Percentiles rank a stretch among this genome's conserved stretches.
phyloP scores from a whole-genome alignment of 2,329 filamentous ascomycete species.

The Cordyceps sp. region DNA sequence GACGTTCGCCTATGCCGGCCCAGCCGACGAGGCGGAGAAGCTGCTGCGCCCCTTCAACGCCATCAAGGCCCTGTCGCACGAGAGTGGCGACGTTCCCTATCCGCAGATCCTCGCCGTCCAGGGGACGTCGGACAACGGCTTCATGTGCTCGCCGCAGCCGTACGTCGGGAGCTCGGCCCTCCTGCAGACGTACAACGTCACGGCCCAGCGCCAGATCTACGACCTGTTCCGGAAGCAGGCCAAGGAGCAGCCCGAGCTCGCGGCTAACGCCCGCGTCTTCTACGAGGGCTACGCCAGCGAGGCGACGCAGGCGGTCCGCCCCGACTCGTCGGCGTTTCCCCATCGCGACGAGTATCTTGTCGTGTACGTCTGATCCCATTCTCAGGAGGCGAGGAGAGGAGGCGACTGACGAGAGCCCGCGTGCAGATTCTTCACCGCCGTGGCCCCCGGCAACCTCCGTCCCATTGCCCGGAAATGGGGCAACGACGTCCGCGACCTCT shows the following conservation, averaged over 20 bases:
- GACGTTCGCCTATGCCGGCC: slow-evolving; percentile 9
- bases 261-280: slow-evolving; percentile 3
- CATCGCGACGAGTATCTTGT: slow-evolving; percentile 5
- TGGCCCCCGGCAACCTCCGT: slow-evolving; percentile 4
- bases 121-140: slow-evolving; percentile 1
- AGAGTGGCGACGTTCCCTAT: slow-evolving; percentile 6
- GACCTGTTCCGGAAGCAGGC: slow-evolving; percentile 5
- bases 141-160: not conserved
- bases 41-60: slow-evolving; percentile 7
- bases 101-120: slow-evolving; percentile 3
- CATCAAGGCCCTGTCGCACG: slow-evolving; percentile 3
- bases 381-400: not conserved
- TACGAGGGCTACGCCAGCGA: slow-evolving; percentile 11
- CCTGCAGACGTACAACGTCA: slow-evolving; percentile 9
- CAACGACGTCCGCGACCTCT: slow-evolving; percentile 1
- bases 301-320: slow-evolving; percentile 2
- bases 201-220: slow-evolving; percentile 8
- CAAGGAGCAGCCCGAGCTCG: slow-evolving; percentile 2
- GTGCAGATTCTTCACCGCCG: not conserved
- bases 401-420: not conserved
- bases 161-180: slow-evolving; percentile 2
- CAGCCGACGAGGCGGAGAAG: slow-evolving; percentile 7
- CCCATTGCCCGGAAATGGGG: slow-evolving; percentile 1
- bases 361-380: not conserved
- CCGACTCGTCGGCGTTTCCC: slow-evolving; percentile 6